These are phyloP conservation scores for Penicillium canariense DNA, from an alignment of 495 filamentous ascomycete species.

Conservation along the genomic window DNA sequence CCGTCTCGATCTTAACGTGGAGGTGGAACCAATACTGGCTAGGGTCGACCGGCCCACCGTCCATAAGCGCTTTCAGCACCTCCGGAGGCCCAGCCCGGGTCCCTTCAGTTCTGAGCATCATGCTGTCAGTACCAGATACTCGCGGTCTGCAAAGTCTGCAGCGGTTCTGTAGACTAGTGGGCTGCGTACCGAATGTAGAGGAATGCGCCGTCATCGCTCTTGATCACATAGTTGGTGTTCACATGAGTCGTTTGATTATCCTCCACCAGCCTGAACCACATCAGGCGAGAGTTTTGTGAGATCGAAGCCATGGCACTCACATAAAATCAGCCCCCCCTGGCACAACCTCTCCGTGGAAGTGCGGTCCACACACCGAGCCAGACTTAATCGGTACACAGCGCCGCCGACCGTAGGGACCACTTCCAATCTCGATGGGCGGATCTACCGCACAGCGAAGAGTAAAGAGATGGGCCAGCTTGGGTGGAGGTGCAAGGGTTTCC, in stretches of 20 bases:
- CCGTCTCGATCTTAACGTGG: slow-evolving; percentile 31
- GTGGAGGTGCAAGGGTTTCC: slow-evolving; percentile 26
- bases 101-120: slow-evolving; percentile 26
- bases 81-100: slow-evolving; percentile 30
- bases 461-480: slow-evolving; percentile 30
- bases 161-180: neutral
- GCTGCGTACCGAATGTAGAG: slow-evolving; percentile 27
- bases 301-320: slow-evolving; percentile 7
- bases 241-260: slow-evolving; percentile 31
- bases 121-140: neutral
- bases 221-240: slow-evolving; percentile 32
- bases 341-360: slow-evolving; percentile 28
- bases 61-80: slow-evolving; percentile 30
- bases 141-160: neutral
- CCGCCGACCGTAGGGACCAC: slow-evolving; percentile 30
- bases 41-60: slow-evolving; percentile 28
- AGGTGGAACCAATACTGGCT: slow-evolving; percentile 34
- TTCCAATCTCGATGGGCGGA: slow-evolving; percentile 30
- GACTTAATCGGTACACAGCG: slow-evolving; percentile 31
- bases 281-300: neutral
- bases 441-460: slow-evolving; percentile 29
- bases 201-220: slow-evolving; percentile 29
- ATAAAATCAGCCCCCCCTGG: slow-evolving; percentile 34
- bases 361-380: slow-evolving; percentile 23
- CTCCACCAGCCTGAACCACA: slow-evolving; percentile 25